Evolutionary conservation across 2,329 filamentous ascomycete genomes (phyloP), one percentile per base, ranked within the genome.

Genomic region (Thermomyces lanuginosus): DNA sequence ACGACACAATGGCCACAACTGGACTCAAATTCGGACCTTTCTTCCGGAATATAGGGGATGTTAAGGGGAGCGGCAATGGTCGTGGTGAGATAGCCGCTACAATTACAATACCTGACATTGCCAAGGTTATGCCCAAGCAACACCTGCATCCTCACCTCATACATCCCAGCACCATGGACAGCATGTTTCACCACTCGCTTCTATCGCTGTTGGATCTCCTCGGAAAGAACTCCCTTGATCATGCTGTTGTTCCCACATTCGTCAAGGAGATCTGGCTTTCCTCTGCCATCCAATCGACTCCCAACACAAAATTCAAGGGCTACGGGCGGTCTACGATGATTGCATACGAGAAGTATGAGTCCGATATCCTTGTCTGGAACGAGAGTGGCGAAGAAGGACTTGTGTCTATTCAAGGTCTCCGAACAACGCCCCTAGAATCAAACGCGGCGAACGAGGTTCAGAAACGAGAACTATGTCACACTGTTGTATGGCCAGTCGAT

Each of bases 101-200:
- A 4, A 36, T 51, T 2, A 40, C 37, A 1, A 37, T 51, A 8
- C 42, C 46, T 3, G 40, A 53, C 30, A 39, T 48, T 12, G 29
- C 32, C 5, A 31, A 35, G 16, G 29, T 37, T 4, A 55, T 54
- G 50, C 49, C 51, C 10, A 44, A 47, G 18, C 36, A 38, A 1
- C 48, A 40, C 30, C 34, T 46, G 21, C 42, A 49, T 18, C 29
- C 41, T 1, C 49, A 53, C 29, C 18, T 52, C 4, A 46, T 55
- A 11, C 51, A 55, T 16, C 51, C 51, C 6, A 38, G 42, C 7
- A 52, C 50, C 3, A 39, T 55, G 34, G 49, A 55, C 14, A 45
- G 37, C 23, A 42, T 51, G 33, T 39, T 54, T 9, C 46, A 49
- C 19, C 31, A 43, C 21, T 38, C 43, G 17, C 37, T 49, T 18